Evolutionary conservation across 139 green algal genomes (phyloP), one percentile per base, ranked within the genome.

Genomic region (Micractinium sp.): DNA sequence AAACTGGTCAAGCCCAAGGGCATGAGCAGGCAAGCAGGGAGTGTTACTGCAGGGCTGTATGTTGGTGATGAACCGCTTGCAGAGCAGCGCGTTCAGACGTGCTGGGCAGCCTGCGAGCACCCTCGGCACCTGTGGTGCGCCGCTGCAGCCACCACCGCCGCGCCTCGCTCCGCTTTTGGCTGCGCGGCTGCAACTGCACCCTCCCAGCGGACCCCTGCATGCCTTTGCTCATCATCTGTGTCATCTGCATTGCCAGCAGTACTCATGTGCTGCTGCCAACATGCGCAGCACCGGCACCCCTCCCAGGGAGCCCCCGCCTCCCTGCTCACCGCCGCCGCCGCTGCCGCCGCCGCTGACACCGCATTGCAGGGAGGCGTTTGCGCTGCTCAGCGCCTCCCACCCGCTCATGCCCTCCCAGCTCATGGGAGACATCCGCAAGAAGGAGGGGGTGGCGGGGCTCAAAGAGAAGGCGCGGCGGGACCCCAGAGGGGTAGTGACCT

Each of bases 341-440:
- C 63, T 25, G 35, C 74, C 87, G 73, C 71, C 83, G 41, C 14
- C 41, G 79, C 87, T 33, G 82, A 73, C 15, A 0, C n/a, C 29
- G 94, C 75, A 95, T 91, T 96, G 92, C 89, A 91, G 97, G 9
- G 97, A 99, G 87, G 97, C 97, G 0, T 99, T 98, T 89, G 96
- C 96, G 19, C 90, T 99, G 82, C 88, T 99, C 38, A 95, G 95
- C 35, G 92, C 90, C 56, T 94, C 92, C 39, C 97, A 99, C 85
- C 97, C 97, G 25, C 95, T 99, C 63, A 94, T 96, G 4, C 94
- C 95, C 9, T 94, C 93, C 22, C 91, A 96, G 61, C 89, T 98
- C 60, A 87, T 93, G 38, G 93, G 90, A 1, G 94, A 94, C 19
- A 73, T 95, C 33, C 69, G 84, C 13, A 95, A 94, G 86, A 93